Evolutionary conservation across 2,329 filamentous ascomycete species (phyloP), one percentile per base, ranked within the genome.

Genomic region (Harringtonia lauricola): DNA sequence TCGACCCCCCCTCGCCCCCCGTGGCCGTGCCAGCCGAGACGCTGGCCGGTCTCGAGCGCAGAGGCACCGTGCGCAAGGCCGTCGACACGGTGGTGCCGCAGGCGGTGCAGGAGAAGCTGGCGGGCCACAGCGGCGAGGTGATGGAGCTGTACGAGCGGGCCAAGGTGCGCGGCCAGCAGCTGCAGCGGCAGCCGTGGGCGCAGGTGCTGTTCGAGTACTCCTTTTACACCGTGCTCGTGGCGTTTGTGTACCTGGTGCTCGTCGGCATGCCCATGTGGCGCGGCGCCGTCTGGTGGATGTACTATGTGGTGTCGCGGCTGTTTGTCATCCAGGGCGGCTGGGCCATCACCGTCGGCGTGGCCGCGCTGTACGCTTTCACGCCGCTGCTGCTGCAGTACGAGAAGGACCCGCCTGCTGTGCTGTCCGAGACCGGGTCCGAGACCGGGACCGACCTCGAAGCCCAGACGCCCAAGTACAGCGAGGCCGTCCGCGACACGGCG

Each of bases 201-300:
- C 43, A 29, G 14, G 14, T 41, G 21, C 15, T 44, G 22, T 44
- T 44, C n/a, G 43, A 44, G 21, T 44, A 44, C 30, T 13, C 30
- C 24, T 35, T 41, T 6, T 44, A 44, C 38, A 4, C 8, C 9
- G 9, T 33, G 18, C 38, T 44, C 24, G 24, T 37, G 14, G 24
- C 22, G n/a, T 41, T 44, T 31, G 31, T 44, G 13, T 44, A 44
- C 34, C 33, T 44, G 26, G 37, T 41, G 21, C 37, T 44, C n/a
- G 33, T 44, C 24, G 43, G 43, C 21, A 31, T 40, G 43, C 43
- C 43, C 18, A 31, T 44, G 31, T 44, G 43, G 43, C 17, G n/a
- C 12, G 43, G 43, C 14, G 38, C 43, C 31, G 43, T 39, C 22
- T 41, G 29, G 30, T 36, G 24, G 37, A 31, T 44, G 24, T 44